Conservation (phyloP, 75 land plant genomes). For the Selaginella tamariscina region DNA sequence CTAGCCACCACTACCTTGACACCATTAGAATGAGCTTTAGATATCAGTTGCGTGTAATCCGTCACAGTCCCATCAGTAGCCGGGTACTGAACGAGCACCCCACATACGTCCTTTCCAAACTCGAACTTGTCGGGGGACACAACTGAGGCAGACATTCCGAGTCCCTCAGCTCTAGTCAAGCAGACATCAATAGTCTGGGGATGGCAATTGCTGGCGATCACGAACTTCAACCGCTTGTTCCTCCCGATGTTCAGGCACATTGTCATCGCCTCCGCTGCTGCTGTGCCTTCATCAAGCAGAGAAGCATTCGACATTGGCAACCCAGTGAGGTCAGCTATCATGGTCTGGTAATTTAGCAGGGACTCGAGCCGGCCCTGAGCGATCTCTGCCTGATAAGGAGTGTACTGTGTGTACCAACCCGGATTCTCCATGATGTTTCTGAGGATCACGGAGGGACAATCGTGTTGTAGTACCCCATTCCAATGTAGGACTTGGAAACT, state of each 20-base stretch:
- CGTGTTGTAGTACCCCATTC: constrained; percentile 95
- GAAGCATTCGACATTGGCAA: constrained; percentile 98
- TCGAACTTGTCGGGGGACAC: constrained; percentile 55
- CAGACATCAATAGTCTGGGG: constrained; percentile 92
- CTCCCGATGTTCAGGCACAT: constrained; percentile 84
- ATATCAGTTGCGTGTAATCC: constrained; percentile 64
- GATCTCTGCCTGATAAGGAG: constrained; percentile 98
- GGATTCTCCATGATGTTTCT: constrained; percentile 97
- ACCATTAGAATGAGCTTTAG: constrained; percentile 74
- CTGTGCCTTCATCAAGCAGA: constrained; percentile 90
- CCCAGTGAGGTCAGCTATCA: constrained; percentile 84
- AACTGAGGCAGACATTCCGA: constrained; percentile 57
- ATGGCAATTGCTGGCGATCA: constrained; percentile 81
- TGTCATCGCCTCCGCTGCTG: constrained; percentile 98
- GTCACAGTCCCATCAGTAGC: constrained; percentile 77
- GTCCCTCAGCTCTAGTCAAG: constrained; percentile 76
- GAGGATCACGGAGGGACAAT: constrained; percentile 76
- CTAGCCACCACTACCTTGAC: constrained; percentile 93
- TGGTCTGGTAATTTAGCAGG: constrained; percentile 76
- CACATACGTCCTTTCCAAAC: constrained; percentile 86
- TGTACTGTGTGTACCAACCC: constrained; percentile 98
- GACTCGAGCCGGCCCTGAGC: constrained; percentile 91
- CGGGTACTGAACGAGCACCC: constrained; percentile 93
- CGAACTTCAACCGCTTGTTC: constrained; percentile 75
- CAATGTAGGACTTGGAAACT: constrained; percentile 80